Percentiles rank a stretch among this genome's conserved stretches.
These are phyloP conservation scores for Vaccinium vitisidaea DNA, from an alignment of 148 eudicot species.

Conservation along the genomic window DNA sequence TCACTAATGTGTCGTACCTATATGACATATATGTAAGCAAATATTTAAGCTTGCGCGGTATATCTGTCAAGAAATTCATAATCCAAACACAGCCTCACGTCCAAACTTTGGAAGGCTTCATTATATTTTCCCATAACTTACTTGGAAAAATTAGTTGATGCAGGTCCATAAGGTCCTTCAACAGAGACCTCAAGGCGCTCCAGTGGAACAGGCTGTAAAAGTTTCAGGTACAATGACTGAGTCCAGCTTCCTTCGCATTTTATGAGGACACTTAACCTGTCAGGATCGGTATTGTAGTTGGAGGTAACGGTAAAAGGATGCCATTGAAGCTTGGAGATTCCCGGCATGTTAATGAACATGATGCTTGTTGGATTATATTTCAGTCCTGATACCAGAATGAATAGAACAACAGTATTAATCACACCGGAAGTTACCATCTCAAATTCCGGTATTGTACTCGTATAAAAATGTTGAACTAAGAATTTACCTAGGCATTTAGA, in stretches of 20 bases:
- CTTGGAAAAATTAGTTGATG: slow-evolving; percentile 56
- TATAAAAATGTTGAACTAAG: too few relatives aligned
- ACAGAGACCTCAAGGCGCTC: slow-evolving; percentile 57
- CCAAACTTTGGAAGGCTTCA: not conserved
- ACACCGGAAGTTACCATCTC: not conserved
- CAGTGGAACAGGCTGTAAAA: slow-evolving; percentile 28
- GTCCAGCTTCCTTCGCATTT: slow-evolving; percentile 75
- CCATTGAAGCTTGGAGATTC: slow-evolving; percentile 72
- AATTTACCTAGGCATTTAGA: slow-evolving; percentile 47
- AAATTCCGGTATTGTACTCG: not conserved
- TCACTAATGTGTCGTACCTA: slow-evolving; percentile 67
- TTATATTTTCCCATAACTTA: not conserved
- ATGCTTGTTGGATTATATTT: slow-evolving; percentile 61
- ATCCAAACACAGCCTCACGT: not conserved
- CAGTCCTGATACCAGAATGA: slow-evolving; percentile 30
- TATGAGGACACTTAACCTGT: slow-evolving; percentile 56
- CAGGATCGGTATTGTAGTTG: slow-evolving; percentile 47
- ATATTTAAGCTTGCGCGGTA: too few relatives aligned
- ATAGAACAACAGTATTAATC: not conserved
- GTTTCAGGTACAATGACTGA: slow-evolving; percentile 35
- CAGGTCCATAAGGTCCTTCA: slow-evolving; percentile 84
- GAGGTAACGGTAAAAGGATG: slow-evolving; percentile 78
- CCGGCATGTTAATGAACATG: slow-evolving; percentile 54
- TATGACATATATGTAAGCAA: not conserved
- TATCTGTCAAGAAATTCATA: not conserved